A percentile compares a stretch with the other conserved stretches of the same genome.
Conservation (phyloP, 2,329 filamentous ascomycete genomes). For the Fusarium citri region DNA sequence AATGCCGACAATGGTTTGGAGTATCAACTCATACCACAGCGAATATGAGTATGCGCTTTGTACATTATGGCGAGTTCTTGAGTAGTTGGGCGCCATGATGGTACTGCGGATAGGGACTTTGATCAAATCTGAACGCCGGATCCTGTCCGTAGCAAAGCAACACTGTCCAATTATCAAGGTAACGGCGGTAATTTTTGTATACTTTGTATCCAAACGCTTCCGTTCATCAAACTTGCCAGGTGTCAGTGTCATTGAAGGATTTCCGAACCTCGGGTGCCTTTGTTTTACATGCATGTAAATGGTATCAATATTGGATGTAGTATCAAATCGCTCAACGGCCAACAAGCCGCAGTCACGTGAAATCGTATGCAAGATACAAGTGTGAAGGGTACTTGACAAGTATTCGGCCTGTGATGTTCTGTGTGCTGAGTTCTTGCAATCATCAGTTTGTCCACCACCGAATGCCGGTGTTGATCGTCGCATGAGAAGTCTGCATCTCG, state of each 20-base stretch:
- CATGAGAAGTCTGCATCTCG: not conserved
- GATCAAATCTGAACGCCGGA: not conserved
- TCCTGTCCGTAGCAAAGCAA: not conserved
- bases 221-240: not conserved
- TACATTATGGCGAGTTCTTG: not conserved
- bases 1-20: not conserved
- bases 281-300: not conserved
- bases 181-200: not conserved
- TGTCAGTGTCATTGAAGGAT: not conserved
- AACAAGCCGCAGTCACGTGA: not conserved
- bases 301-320: not conserved
- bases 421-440: not conserved
- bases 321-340: not conserved
- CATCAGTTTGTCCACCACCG: not conserved
- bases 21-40: not conserved
- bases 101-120: not conserved
- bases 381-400: not conserved
- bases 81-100: not conserved
- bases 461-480: not conserved
- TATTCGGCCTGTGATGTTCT: not conserved
- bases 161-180: not conserved
- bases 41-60: not conserved
- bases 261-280: not conserved
- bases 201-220: not conserved
- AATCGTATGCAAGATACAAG: not conserved